phyloP scores from a whole-genome alignment of 1,284 basidiomycete genomes.

The Termitomyces sp. region DNA sequence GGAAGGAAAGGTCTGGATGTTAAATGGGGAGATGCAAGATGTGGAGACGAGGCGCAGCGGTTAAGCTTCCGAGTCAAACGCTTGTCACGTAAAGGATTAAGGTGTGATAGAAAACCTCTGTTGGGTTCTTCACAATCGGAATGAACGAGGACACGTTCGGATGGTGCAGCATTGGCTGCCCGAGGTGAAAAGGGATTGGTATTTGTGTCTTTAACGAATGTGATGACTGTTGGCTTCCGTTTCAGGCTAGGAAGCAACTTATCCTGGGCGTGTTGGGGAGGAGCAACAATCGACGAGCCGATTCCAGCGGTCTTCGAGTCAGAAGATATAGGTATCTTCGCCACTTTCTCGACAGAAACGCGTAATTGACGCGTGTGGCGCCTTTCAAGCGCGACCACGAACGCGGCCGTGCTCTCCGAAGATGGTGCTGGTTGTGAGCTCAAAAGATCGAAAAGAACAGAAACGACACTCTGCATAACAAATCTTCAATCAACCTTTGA shows the following conservation, averaged over 20 bases:
- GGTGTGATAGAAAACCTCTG: constrained; percentile 14
- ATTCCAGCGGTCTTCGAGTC: neutral
- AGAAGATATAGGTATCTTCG: neutral
- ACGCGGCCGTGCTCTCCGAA: neutral
- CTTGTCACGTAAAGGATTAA: constrained; percentile 18
- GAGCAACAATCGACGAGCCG: neutral
- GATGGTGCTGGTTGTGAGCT: neutral
- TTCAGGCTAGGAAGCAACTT: constrained; percentile 1
- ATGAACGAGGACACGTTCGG: constrained; percentile 10
- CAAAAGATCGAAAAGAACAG: constrained; percentile 13
- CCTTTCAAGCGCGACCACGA: neutral
- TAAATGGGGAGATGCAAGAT: constrained; percentile 18
- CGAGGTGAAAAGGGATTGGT: constrained; percentile 1
- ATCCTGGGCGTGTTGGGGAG: neutral
- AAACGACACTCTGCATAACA: constrained; percentile 16
- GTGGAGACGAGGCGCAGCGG: constrained; percentile 19
- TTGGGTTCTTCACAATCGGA: constrained; percentile 17
- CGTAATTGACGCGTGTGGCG: constrained; percentile 1
- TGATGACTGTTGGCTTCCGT: constrained; percentile 13
- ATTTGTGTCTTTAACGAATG: constrained; percentile 6
- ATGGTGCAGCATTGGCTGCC: neutral
- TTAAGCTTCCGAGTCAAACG: constrained; percentile 11
- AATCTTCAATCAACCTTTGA: neutral
- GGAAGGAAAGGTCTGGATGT: constrained; percentile 6
- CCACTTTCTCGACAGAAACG: neutral